Conservation (phyloP, 2,329 filamentous ascomycete genomes). For the Botrytis galanthina region DNA sequence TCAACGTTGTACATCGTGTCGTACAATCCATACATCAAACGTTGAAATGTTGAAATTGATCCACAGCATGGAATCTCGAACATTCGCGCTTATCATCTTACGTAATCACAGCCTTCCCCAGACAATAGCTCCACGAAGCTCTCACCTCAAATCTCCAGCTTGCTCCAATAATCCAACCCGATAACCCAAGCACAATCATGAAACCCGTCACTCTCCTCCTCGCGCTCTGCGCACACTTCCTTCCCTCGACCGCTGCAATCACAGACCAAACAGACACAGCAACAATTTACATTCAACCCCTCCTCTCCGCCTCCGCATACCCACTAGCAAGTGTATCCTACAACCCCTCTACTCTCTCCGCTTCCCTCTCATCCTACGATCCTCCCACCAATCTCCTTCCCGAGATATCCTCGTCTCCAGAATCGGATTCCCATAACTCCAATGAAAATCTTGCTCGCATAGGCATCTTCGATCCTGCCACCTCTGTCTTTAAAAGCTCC, state of each 20-base stretch:
- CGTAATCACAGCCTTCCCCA: slow-evolving; percentile 19
- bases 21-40: not conserved
- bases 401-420: not conserved
- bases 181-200: slow-evolving; percentile 23
- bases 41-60: not conserved
- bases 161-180: not conserved
- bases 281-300: slow-evolving; percentile 36
- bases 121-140: slow-evolving; percentile 21
- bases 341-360: slow-evolving; percentile 46
- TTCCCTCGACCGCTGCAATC: slow-evolving; percentile 41
- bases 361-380: slow-evolving; percentile 54
- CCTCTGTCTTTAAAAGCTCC: slow-evolving; percentile 51
- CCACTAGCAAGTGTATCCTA: slow-evolving; percentile 58
- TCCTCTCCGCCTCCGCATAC: slow-evolving; percentile 40
- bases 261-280: slow-evolving; percentile 41
- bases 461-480: slow-evolving; percentile 53
- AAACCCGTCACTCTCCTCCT: slow-evolving; percentile 45
- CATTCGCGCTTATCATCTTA: not conserved
- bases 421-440: not conserved
- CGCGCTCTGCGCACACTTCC: slow-evolving; percentile 40
- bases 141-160: slow-evolving; percentile 11
- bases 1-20: not conserved
- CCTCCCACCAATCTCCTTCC: slow-evolving; percentile 49
- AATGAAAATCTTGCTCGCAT: slow-evolving; percentile 49
- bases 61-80: not conserved